Percentiles rank a stretch among this genome's conserved stretches.
phyloP scores from a whole-genome alignment of 2,329 filamentous ascomycete species.

The Aquanectria penicillioides region DNA sequence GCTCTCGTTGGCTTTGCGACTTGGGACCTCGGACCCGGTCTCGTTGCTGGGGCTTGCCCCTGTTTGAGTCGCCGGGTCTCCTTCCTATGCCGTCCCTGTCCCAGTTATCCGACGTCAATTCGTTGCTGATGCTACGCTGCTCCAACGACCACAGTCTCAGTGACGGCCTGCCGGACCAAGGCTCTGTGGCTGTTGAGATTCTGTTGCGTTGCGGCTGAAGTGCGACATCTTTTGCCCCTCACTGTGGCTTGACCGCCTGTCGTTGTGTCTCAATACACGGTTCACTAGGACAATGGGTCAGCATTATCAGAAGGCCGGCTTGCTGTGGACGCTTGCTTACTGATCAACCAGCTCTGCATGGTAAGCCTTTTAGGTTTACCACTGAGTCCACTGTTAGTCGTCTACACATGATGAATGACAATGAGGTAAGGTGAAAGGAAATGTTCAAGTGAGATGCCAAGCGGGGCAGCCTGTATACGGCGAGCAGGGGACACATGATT shows the following conservation, averaged over 20 bases:
- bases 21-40: too few species aligned
- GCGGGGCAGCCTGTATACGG: background rate
- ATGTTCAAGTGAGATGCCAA: background rate
- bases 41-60: background rate
- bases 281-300: background rate
- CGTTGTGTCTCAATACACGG: background rate
- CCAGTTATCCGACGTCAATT: constrained; percentile 4
- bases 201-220: constrained; percentile 7
- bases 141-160: constrained; percentile 1
- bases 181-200: background rate
- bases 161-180: background rate
- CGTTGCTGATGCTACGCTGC: background rate
- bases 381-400: too few species aligned
- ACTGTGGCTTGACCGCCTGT: constrained; percentile 12
- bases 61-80: background rate
- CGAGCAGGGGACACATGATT: background rate
- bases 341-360: background rate
- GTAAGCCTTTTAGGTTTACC: too few species aligned
- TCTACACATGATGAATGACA: too few species aligned
- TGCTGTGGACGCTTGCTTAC: background rate
- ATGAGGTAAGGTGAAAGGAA: background rate
- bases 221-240: constrained; percentile 10
- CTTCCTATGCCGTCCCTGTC: background rate
- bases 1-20: background rate
- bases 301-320: background rate